A percentile compares a stretch with the other conserved stretches of the same genome.
Conservation (phyloP, 78 protist genomes). For the Dictyostelium brefeldianum region DNA sequence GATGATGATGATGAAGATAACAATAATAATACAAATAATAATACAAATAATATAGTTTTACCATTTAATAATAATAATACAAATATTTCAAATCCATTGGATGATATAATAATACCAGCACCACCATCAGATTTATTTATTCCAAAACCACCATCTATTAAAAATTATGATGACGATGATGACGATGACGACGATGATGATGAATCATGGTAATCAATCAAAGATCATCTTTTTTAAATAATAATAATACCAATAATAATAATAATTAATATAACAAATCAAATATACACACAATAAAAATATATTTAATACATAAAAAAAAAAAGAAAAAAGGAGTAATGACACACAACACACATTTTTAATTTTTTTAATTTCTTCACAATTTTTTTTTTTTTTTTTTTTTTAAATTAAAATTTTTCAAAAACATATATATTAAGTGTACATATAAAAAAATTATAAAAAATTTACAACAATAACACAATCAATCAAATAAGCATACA, state of each 20-base stretch:
- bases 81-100: background rate
- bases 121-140: background rate
- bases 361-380: background rate
- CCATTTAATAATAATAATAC: background rate
- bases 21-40: background rate
- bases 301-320: background rate
- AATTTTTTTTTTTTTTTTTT: background rate
- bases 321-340: background rate
- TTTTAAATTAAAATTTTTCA: background rate
- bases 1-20: conserved; percentile 35
- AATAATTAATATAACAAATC: background rate
- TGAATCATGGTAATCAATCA: background rate
- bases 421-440: background rate
- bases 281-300: background rate
- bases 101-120: conserved; percentile 57
- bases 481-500: background rate
- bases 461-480: background rate
- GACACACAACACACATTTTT: background rate
- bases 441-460: background rate
- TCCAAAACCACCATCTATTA: conserved; percentile 32
- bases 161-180: conserved; percentile 29
- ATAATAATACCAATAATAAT: background rate
- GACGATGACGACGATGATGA: conserved; percentile 76
- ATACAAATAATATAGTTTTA: background rate
- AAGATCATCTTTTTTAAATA: background rate